These are phyloP conservation scores for Syzygium jambos DNA, from an alignment of 345 rosid species.

Conservation along the genomic window DNA sequence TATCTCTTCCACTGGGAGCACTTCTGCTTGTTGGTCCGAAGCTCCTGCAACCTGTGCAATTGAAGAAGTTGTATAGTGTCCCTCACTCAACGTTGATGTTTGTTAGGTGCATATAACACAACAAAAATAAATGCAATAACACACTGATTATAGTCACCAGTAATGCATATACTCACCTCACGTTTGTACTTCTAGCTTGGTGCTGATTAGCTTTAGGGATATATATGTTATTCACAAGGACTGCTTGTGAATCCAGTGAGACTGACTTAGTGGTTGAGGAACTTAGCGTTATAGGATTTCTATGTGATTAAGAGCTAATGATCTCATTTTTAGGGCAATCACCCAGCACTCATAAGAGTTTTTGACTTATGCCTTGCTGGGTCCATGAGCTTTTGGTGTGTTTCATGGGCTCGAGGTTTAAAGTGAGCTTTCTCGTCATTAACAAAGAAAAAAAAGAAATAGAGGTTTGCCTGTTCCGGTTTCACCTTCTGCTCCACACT, in stretches of 20 bases:
- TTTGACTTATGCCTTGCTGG: neutral
- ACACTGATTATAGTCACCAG: neutral
- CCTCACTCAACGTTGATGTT: neutral
- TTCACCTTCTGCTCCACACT: neutral
- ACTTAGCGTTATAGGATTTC: neutral
- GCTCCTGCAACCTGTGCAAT: conserved; percentile 20
- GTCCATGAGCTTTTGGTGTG: neutral
- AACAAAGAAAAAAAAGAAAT: neutral
- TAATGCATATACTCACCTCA: neutral
- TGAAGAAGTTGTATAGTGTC: neutral
- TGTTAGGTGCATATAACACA: neutral
- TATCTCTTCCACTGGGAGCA: conserved; percentile 30
- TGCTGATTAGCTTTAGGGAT: neutral
- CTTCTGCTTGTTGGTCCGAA: conserved; percentile 24
- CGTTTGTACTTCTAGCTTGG: neutral
- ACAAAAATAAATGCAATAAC: neutral
- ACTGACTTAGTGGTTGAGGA: neutral
- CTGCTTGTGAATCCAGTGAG: neutral
- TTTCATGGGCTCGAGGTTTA: neutral
- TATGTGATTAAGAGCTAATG: neutral
- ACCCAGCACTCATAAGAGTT: neutral
- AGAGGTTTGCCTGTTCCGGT: fast-evolving
- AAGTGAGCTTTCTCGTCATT: neutral
- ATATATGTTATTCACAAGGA: neutral
- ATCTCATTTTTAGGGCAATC: neutral